phyloP scores from a whole-genome alignment of 139 green algal genomes.

The Tetradesmus obliquus region DNA sequence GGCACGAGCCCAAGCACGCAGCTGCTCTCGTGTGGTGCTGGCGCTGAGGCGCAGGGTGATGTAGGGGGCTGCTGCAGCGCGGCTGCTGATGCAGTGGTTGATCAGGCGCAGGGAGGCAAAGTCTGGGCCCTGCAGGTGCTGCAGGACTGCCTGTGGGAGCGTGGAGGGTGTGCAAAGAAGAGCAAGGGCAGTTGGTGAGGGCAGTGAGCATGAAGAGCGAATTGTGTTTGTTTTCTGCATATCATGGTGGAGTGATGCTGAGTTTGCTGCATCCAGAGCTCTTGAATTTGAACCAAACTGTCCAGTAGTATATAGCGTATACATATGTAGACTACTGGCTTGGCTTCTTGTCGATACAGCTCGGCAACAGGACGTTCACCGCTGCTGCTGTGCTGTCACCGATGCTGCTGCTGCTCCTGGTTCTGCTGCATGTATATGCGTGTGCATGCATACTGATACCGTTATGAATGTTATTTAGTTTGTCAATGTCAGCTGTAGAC shows the following conservation, averaged over 20 bases:
- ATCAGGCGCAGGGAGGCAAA: not conserved
- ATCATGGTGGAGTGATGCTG: no score
- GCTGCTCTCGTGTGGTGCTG: not conserved
- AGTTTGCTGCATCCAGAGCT: not conserved
- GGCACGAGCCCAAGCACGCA: not conserved
- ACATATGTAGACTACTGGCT: no score
- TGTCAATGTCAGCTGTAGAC: not conserved
- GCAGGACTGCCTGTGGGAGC: not conserved
- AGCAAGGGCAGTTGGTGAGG: not conserved
- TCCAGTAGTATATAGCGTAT: no score
- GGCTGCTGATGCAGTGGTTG: not conserved
- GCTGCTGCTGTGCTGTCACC: not conserved
- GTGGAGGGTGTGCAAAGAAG: not conserved
- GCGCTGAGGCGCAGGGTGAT: not conserved
- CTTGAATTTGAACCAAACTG: no score
- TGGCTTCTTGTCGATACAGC: no score
- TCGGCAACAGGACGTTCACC: no score
- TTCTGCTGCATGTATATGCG: not conserved
- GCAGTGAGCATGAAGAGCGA: not conserved
- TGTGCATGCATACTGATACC: not conserved
- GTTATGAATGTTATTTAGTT: not conserved
- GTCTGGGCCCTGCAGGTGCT: not conserved
- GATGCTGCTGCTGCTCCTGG: not conserved
- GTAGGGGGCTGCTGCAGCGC: not conserved
- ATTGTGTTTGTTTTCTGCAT: not conserved